Base-by-base conservation (phyloP, 176 grass and related monocot genomes). In the Cenchrus fungigraminus region DNA sequence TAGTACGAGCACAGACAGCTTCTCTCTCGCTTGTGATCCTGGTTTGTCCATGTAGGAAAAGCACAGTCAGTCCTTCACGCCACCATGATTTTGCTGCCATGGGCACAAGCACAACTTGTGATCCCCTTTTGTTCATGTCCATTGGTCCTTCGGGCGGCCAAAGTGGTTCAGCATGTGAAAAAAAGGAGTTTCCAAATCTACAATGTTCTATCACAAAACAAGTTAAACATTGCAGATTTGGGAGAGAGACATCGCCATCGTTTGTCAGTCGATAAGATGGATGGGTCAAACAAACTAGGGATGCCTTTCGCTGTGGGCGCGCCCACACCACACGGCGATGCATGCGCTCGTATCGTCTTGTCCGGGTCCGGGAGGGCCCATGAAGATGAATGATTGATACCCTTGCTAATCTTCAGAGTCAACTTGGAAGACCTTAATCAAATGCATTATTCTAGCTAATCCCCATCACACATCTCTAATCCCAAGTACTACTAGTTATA, bases 111-210 rank as follows among this genome's bases (percentile, higher is more conserved):
- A 43, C 72, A 84, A 75, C 7, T 43, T 58, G 73, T 31, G n/a
- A 68, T 29, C 6, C 12, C 50, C 82, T 84, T 77, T 76, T 68
- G n/a, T 20, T 67, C 72, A 46, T 19, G 32, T 19, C 49, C 82
- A 46, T 8, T 10, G 71, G 19, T 28, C 22, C 22, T 25, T 25
- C 22, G 22, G 22, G 22, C 34, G 34, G 34, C 34, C 34, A 34
- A 34, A 16, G 20, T 12, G 49, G 49, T 12, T 12, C 22, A 25
- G 22, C 22, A 25, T 25, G 22, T 25, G 22, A 25, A 25, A 32
- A 32, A 32, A 32, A 32, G 31, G 31, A 32, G 31, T 32, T 40
- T 40, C 37, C 37, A 3, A 40, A 40, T 40, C 4, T 40, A 40
- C 37, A 40, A 40, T 40, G 37, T 4, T 40, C 0, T 40, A 40